phyloP scores from a whole-genome alignment of 371 early-diverging fungal genomes.

The Rhizomucor pusillus region DNA sequence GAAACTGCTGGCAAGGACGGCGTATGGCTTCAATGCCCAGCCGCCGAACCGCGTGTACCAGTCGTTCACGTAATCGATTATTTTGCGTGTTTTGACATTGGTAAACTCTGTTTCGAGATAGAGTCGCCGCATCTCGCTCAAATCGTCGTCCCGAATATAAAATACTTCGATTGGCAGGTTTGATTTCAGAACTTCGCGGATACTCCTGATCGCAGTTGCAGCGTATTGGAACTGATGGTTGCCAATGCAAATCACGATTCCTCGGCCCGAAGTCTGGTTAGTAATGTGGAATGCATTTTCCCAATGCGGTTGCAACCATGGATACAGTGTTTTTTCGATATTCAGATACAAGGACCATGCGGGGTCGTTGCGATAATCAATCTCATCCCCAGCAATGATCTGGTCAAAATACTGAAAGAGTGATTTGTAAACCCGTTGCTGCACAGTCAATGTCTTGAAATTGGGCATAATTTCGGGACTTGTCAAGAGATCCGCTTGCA shows the following conservation, averaged over 20 bases:
- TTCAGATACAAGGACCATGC: conserved; percentile 18
- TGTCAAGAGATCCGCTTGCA: conserved; percentile 14
- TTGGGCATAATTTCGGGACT: conserved; percentile 21
- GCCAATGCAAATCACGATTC: conserved; percentile 71
- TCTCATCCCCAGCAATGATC: conserved; percentile 19
- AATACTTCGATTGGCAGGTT: conserved; percentile 73
- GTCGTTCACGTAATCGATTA: conserved; percentile 49
- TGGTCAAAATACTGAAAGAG: conserved; percentile 36
- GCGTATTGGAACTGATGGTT: conserved; percentile 62
- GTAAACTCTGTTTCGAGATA: conserved; percentile 39
- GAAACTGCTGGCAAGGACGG: conserved; percentile 66
- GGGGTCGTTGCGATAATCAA: conserved; percentile 14
- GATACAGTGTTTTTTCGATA: conserved; percentile 20
- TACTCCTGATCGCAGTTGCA: conserved; percentile 46
- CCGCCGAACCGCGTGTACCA: conserved; percentile 47
- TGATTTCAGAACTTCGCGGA: conserved; percentile 55
- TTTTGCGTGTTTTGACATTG: conserved; percentile 48
- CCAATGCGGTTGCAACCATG: conserved; percentile 28
- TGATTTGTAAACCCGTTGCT: conserved; percentile 35
- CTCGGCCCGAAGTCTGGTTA: conserved; percentile 36
- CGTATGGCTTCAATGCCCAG: conserved; percentile 66
- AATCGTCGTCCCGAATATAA: conserved; percentile 58
- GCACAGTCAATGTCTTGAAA: conserved; percentile 27
- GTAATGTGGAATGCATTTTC: conserved; percentile 23
- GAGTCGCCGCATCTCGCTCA: conserved; percentile 31